A percentile compares a stretch with the other conserved stretches of the same genome.
phyloP scores from a whole-genome alignment of 768 basidiomycete genomes.

The Infundibulicybe gibba region DNA sequence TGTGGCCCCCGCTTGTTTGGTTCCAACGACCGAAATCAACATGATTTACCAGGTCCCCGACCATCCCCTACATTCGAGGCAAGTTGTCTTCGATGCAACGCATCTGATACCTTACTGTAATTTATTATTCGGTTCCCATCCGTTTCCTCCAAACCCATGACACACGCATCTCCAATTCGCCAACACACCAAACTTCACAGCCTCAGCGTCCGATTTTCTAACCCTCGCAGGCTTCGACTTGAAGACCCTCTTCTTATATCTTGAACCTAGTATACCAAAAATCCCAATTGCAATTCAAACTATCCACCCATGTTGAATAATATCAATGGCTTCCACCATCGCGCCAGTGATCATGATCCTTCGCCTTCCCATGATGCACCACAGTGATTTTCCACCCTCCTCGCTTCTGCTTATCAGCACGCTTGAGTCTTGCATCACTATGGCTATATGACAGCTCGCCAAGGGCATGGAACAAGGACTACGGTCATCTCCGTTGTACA shows the following conservation, averaged over 20 bases:
- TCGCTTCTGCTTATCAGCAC: constrained; percentile 21
- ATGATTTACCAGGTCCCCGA: too few relatives aligned
- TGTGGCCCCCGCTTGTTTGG: too few relatives aligned
- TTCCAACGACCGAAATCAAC: too few relatives aligned
- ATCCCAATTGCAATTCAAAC: neutral
- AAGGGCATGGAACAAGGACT: too few relatives aligned
- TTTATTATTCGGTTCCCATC: too few relatives aligned
- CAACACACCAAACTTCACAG: too few relatives aligned
- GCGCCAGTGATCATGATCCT: constrained; percentile 36
- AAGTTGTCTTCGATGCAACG: too few relatives aligned
- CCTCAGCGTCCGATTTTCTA: constrained; percentile 35
- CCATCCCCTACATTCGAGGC: too few relatives aligned
- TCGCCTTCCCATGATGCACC: constrained; percentile 55
- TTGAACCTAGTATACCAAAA: constrained; percentile 54
- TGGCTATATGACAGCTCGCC: constrained; percentile 66
- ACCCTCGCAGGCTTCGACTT: constrained; percentile 65
- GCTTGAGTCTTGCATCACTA: constrained; percentile 48
- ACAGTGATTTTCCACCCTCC: constrained; percentile 65
- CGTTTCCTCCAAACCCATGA: too few relatives aligned
- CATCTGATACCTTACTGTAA: too few relatives aligned
- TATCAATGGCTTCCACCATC: constrained; percentile 37
- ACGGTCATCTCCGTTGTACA: too few relatives aligned
- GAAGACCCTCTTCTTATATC: constrained; percentile 56
- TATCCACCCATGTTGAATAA: neutral
- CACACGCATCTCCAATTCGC: too few relatives aligned